Percentiles rank a stretch among this genome's conserved stretches.
Conservation (phyloP, 129 eudicot species). For the Glebionis coronaria region DNA sequence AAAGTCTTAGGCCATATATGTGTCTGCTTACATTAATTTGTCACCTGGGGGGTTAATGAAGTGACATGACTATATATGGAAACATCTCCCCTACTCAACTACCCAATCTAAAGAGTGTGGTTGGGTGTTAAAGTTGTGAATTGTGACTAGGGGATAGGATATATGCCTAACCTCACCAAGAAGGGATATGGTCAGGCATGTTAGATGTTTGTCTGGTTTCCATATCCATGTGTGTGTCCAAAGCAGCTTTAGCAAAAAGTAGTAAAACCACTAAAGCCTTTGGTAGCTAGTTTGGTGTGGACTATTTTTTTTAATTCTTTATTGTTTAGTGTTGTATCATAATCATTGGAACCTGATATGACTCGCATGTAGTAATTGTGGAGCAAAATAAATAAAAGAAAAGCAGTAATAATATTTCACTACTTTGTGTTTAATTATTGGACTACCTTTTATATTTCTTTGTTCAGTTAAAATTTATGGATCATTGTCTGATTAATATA, state of each 20-base stretch:
- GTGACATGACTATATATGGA: neutral
- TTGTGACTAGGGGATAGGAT: constrained; percentile 20
- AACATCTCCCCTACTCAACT: constrained; percentile 2
- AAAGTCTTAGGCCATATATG: neutral
- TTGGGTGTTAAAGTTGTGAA: constrained; percentile 26
- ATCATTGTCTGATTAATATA: neutral
- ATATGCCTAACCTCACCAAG: constrained; percentile 33
- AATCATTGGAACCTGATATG: constrained; percentile 32
- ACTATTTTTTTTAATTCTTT: neutral
- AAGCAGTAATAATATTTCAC: constrained; percentile 1
- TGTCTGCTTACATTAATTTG: neutral
- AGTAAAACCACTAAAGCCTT: constrained; percentile 13
- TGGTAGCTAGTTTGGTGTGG: constrained; percentile 12
- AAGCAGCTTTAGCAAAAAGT: constrained; percentile 17
- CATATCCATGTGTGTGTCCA: constrained; percentile 17
- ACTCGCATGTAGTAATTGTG: constrained; percentile 22
- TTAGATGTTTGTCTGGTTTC: constrained; percentile 26
- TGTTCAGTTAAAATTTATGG: neutral
- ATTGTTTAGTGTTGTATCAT: constrained; percentile 20
- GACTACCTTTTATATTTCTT: neutral
- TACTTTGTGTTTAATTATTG: constrained; percentile 11
- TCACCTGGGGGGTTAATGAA: constrained; percentile 13
- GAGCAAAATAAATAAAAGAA: constrained; percentile 27
- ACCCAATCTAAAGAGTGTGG: constrained; percentile 6
- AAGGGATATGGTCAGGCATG: constrained; percentile 30